phyloP scores from a whole-genome alignment of 2,329 filamentous ascomycete species.

The Diaporthe batatas region DNA sequence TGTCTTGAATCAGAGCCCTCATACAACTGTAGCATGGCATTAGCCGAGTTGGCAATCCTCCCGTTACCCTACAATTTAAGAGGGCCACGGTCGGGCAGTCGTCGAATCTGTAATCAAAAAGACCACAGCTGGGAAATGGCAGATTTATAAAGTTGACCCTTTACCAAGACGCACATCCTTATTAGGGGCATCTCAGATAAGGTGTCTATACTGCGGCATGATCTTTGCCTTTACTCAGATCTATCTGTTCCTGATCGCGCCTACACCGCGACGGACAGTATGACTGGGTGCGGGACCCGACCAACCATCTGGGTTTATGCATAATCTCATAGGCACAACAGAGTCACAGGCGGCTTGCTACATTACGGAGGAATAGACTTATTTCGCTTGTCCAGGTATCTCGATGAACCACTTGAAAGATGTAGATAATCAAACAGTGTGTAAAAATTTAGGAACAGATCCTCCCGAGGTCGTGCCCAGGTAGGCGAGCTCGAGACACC shows the following conservation, averaged over 20 bases:
- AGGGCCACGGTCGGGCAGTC: neutral
- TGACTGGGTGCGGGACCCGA: neutral
- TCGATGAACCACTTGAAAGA: neutral
- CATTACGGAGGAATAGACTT: neutral
- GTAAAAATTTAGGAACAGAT: neutral
- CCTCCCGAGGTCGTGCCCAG: too few relatives aligned
- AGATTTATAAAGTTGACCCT: neutral
- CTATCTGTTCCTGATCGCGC: neutral
- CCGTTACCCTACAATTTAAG: neutral
- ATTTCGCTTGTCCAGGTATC: neutral
- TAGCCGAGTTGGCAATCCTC: neutral
- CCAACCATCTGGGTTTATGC: neutral
- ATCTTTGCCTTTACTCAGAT: conserved; percentile 9
- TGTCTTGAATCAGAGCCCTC: neutral
- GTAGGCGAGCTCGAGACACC: too few relatives aligned
- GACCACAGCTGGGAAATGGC: neutral
- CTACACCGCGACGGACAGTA: neutral
- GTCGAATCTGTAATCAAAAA: too few relatives aligned
- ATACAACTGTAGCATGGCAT: too few relatives aligned
- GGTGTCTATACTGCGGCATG: neutral
- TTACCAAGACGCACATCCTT: conserved; percentile 26
- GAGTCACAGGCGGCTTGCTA: neutral
- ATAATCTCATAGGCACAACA: neutral
- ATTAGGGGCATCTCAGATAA: neutral
- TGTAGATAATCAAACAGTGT: neutral